phyloP scores from a whole-genome alignment of 148 eudicot genomes.

The Heliamphora exappendiculata region DNA sequence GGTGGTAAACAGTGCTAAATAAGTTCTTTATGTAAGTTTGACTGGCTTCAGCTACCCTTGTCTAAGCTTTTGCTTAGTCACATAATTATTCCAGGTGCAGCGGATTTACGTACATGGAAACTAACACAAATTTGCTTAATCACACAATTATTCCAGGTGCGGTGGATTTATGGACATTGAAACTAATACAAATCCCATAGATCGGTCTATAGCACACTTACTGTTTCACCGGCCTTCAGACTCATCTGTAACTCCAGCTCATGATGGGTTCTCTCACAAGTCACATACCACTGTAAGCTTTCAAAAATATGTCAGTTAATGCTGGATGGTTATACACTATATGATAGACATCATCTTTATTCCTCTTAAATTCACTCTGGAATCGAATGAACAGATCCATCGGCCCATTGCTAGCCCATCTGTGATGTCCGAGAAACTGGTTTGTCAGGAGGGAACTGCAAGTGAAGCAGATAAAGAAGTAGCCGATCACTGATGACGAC shows the following conservation, averaged over 20 bases:
- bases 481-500: constrained; percentile 20
- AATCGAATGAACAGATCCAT: constrained; percentile 30
- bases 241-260: constrained; percentile 31
- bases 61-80: not conserved
- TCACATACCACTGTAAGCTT: constrained; percentile 36
- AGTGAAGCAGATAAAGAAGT: constrained; percentile 25
- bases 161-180: constrained; percentile 69
- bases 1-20: too few relatives aligned
- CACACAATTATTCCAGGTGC: constrained; percentile 26
- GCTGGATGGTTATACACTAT: not conserved
- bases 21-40: not conserved
- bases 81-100: constrained; percentile 29
- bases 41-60: not conserved
- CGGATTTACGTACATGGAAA: constrained; percentile 74
- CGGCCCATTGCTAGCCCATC: constrained; percentile 23
- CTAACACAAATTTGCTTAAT: constrained; percentile 58
- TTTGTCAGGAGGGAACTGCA: constrained; percentile 31
- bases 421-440: constrained; percentile 25
- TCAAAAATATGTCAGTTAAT: not conserved
- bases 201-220: constrained; percentile 90
- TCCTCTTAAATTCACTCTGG: not conserved
- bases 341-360: not conserved
- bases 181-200: constrained; percentile 91
- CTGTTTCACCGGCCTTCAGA: constrained; percentile 80
- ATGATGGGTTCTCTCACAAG: constrained; percentile 27